Base-by-base conservation (phyloP, 306 rosid genomes). In the Albizia julibrissin region DNA sequence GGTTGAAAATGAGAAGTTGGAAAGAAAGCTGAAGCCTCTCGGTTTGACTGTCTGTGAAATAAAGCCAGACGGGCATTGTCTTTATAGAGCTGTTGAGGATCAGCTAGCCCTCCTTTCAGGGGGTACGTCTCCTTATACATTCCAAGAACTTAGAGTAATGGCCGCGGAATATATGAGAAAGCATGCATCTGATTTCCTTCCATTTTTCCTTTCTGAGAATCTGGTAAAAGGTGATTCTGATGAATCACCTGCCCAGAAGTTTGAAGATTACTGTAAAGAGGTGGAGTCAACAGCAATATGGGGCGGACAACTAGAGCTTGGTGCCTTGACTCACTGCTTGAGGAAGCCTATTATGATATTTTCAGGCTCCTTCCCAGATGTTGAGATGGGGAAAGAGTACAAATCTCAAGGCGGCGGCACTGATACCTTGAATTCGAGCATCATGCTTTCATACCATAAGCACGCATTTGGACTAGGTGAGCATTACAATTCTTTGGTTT, bases 301-400 rank as follows among this genome's bases (percentile, higher is more conserved):
- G 98, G 99, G 98, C 31, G 99, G 98, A 70, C 98, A 96, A 74
- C 87, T 96, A 40, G 99, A 96, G 94, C 97, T 94, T 10, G 97
- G 93, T 29, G 98, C 99, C 72, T 86, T 96, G 80, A 91, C 93
- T 59, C 97, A 90, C 74, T 89, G 94, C 91, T 90, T 96, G 42
- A 86, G 81, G 87, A 95, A 89, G 81, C 98, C 89, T 66, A 90
- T 96, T 85, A 84, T 87, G 93, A 87, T 96, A 82, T 92, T 84
- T 87, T 96, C 98, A 9, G 98, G 99, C 61, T 96, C 97, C 81
- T 96, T 93, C 87, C 98, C 98, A 1, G 98, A 96, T 65, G 98
- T 95, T 84, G 99, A 93, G 90, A 96, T 93, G 94, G 98, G 98
- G 72, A 96, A 92, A 84, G 98, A 93, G 87, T 96, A 92, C 87